phyloP scores from a whole-genome alignment of 2,329 filamentous ascomycete species.

The Fusarium pseudoanthophilum region DNA sequence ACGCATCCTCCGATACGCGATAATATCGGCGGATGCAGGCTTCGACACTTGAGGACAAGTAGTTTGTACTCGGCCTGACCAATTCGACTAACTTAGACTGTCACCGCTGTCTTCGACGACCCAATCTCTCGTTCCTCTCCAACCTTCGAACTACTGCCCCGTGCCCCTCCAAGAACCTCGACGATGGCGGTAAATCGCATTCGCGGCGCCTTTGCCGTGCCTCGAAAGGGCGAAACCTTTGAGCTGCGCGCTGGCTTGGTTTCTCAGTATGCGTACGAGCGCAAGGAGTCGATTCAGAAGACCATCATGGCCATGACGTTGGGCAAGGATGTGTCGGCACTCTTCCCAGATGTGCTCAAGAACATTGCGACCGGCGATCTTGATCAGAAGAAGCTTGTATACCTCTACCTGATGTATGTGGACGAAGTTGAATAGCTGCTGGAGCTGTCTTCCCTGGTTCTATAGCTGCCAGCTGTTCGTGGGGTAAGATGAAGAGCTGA shows the following conservation, averaged over 20 bases:
- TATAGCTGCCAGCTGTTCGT: conserved; percentile 6
- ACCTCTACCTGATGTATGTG: conserved; percentile 92
- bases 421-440: background rate
- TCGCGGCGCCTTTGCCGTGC: conserved; percentile 89
- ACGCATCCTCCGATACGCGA: conserved; percentile 22
- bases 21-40: conserved; percentile 32
- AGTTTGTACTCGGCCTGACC: conserved; percentile 19
- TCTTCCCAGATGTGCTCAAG: conserved; percentile 98
- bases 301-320: conserved; percentile 99
- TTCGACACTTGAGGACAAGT: conserved; percentile 28
- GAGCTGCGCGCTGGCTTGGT: conserved; percentile 95
- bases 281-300: conserved; percentile 99
- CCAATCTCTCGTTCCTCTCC: conserved; percentile 12
- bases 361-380: conserved; percentile 96
- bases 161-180: conserved; percentile 44
- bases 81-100: conserved; percentile 19
- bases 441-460: background rate
- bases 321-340: conserved; percentile 95
- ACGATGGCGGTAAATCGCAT: conserved; percentile 96
- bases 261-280: conserved; percentile 99
- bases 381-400: conserved; percentile 99
- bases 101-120: conserved; percentile 37
- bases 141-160: conserved; percentile 10
- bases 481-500: conserved; percentile 20
- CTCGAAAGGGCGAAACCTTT: conserved; percentile 97